Conservation (phyloP, 2,329 filamentous ascomycete genomes). For the Botrytis tulipae region DNA sequence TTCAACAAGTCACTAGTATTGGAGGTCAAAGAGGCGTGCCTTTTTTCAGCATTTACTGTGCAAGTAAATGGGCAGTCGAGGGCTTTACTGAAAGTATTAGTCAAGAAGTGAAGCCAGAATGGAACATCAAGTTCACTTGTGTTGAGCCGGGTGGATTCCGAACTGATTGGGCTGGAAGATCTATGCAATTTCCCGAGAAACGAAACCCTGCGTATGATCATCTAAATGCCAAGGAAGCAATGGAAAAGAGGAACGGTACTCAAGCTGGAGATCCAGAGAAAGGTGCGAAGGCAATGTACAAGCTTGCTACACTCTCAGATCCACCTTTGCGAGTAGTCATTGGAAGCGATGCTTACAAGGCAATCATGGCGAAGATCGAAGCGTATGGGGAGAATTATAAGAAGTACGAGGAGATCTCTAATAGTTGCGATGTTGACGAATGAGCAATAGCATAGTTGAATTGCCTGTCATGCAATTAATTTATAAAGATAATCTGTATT, state of each 20-base stretch:
- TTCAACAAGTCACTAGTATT: constrained; percentile 44
- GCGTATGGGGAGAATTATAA: constrained; percentile 44
- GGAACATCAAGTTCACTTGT: constrained; percentile 43
- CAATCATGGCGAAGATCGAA: constrained; percentile 51
- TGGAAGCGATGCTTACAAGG: constrained; percentile 52
- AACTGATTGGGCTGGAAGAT: constrained; percentile 42
- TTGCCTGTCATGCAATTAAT: background rate
- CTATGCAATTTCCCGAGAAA: constrained; percentile 44
- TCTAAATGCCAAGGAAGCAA: constrained; percentile 42
- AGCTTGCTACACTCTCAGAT: constrained; percentile 51
- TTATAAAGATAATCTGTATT: too few species aligned
- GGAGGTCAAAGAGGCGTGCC: constrained; percentile 41
- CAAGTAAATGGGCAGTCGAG: constrained; percentile 45
- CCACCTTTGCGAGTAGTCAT: constrained; percentile 53
- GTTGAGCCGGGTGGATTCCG: constrained; percentile 44
- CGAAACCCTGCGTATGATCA: constrained; percentile 48
- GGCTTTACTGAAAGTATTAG: constrained; percentile 42
- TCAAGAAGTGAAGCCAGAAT: constrained; percentile 42
- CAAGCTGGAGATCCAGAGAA: constrained; percentile 47
- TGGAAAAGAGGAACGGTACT: constrained; percentile 39
- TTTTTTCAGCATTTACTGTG: constrained; percentile 41
- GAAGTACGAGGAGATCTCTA: constrained; percentile 34
- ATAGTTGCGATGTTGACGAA: constrained; percentile 30
- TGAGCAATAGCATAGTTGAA: background rate
- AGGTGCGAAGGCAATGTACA: constrained; percentile 51